Evolutionary conservation across 2,329 filamentous ascomycete genomes (phyloP).

Genomic region (Fusarium poae): DNA sequence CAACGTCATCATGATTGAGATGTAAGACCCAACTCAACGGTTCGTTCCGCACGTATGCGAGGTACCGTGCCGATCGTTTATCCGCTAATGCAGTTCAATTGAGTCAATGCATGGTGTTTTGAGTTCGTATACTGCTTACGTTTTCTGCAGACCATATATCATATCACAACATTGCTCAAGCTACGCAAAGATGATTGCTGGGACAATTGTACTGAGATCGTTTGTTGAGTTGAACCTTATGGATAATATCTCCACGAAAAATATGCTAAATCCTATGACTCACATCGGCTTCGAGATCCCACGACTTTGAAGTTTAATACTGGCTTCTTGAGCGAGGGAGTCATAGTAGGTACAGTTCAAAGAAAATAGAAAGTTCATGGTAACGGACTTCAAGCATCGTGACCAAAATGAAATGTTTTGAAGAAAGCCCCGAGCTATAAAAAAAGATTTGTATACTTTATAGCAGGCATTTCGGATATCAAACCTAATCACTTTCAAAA

Average conservation of each 20-base stretch:
- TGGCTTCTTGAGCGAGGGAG: too few relatives aligned
- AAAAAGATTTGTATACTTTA: too few relatives aligned
- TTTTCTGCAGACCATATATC: neutral
- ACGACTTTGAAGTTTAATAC: too few relatives aligned
- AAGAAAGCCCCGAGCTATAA: too few relatives aligned
- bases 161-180: neutral
- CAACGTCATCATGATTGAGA: neutral
- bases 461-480: too few relatives aligned
- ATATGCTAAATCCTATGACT: neutral
- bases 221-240: neutral
- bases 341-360: too few relatives aligned
- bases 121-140: neutral
- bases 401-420: too few relatives aligned
- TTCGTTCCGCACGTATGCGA: slow-evolving; percentile 12
- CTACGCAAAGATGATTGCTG: neutral
- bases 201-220: neutral
- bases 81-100: neutral
- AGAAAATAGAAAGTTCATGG: too few relatives aligned
- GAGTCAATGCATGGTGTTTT: neutral
- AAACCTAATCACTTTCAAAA: too few relatives aligned
- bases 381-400: too few relatives aligned
- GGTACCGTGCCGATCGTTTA: slow-evolving; percentile 7
- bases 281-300: too few relatives aligned
- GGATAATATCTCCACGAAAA: neutral
- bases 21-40: neutral